Evolutionary conservation across 2,329 filamentous ascomycete genomes (phyloP), one percentile per base, ranked within the genome.

Genomic region (Amauroascus niger): DNA sequence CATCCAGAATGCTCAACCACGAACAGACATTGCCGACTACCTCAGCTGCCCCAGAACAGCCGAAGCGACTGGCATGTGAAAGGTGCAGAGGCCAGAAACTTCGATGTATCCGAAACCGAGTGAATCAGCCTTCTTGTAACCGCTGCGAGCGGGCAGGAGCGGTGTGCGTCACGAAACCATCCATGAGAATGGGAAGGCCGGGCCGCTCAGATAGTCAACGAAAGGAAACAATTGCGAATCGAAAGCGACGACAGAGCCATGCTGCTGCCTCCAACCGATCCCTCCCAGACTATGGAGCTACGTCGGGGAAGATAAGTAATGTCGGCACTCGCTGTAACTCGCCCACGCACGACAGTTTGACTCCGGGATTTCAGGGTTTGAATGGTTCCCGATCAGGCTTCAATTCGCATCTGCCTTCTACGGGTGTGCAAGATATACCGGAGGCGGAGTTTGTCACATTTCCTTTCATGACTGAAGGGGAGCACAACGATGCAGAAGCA

Each of bases 31-130:
- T 45, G 18, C 32, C 39, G 24, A 43, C 24, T 45, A 37, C 40
- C 20, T 37, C 39, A 6, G 39, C 14, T 28, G 3, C 24, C 14
- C 30, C 49, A 37, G 49, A 52, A 40, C 49, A 52, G 40, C 49
- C 49, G 28, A 52, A 52, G 20, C 39, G 49, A 45, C 13, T 52
- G 20, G 49, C 49, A 52, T 52, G 49, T 45, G 49, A 52, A 45
- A 45, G 49, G 45, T 52, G 49, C 39, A 52, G 49, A 52, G 49
- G 49, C 13, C 49, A 52, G 28, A 52, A 52, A 16, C 49, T 52
- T 44, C 49, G 49, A 26, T 52, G 49, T 40, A 52, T 52, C 7
- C 39, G 49, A 28, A 52, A 52, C 45, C 39, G 49, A 52, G 30
- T 52, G 22, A 44, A 52, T 18, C 49, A 52, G 20, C 49, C 22